Evolutionary conservation across 164 flowering plant species (phyloP).

Genomic region (Santalum album): DNA sequence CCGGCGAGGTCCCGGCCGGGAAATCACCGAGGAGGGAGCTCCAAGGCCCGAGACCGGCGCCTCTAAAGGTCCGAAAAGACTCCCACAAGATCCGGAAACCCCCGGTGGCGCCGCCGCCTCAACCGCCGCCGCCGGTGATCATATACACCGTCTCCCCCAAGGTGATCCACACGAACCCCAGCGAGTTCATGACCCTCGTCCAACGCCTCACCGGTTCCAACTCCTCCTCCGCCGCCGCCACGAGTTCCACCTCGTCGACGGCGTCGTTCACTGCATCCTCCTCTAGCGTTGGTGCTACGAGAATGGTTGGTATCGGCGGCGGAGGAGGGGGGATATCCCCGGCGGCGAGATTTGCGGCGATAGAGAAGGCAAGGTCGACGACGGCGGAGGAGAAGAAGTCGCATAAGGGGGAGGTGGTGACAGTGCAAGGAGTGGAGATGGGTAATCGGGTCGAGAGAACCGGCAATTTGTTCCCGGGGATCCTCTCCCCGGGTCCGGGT

Average conservation of each 20-base stretch:
- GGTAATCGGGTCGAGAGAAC: neutral
- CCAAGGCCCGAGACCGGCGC: slow-evolving; percentile 48
- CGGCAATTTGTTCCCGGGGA: slow-evolving; percentile 27
- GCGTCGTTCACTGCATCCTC: neutral
- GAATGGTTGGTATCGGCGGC: neutral
- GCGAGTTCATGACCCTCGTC: slow-evolving; percentile 36
- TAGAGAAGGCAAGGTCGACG: slow-evolving; percentile 25
- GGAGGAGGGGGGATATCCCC: slow-evolving; percentile 32
- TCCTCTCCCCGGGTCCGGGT: slow-evolving; percentile 41
- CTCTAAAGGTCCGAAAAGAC: slow-evolving; percentile 41
- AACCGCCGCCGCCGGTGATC: slow-evolving; percentile 38
- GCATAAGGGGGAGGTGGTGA: neutral
- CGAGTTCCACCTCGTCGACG: slow-evolving; percentile 11
- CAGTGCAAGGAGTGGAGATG: neutral
- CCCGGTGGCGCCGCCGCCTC: slow-evolving; percentile 26
- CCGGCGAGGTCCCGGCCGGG: neutral
- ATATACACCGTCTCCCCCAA: slow-evolving; percentile 52
- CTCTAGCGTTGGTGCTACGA: neutral
- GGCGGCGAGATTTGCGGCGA: slow-evolving; percentile 44
- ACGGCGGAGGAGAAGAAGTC: neutral
- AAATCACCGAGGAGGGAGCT: slow-evolving; percentile 31
- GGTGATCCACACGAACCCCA: slow-evolving; percentile 34
- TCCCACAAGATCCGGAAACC: slow-evolving; percentile 63
- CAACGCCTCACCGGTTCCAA: slow-evolving; percentile 34
- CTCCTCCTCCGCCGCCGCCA: slow-evolving; percentile 15